Percentiles rank a stretch among this genome's conserved stretches.
Evolutionary conservation across 257 asterid genomes (phyloP).

Genomic region (Galeopsis tetrahit): DNA sequence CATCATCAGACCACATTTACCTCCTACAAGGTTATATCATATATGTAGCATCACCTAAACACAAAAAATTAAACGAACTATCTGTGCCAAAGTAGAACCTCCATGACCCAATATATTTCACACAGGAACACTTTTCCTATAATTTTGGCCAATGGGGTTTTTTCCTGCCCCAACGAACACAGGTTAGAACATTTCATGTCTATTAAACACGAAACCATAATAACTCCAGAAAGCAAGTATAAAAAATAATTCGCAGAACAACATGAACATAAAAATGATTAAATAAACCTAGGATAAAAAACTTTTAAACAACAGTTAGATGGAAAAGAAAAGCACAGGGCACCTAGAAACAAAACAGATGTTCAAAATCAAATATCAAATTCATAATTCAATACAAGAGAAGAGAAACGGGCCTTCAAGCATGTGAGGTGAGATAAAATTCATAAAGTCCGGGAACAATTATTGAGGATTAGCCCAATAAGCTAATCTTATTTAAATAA

Average conservation of each 20-base stretch:
- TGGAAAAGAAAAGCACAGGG: background rate
- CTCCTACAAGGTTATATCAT: constrained; percentile 10
- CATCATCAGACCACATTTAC: constrained; percentile 28
- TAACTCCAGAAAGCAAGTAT: background rate
- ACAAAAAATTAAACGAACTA: constrained; percentile 18
- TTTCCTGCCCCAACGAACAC: constrained; percentile 5
- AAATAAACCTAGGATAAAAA: background rate
- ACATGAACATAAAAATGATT: background rate
- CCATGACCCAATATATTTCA: constrained; percentile 19
- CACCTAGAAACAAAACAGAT: background rate
- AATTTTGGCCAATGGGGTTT: constrained; percentile 15
- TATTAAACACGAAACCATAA: constrained; percentile 17
- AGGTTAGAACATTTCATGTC: constrained; percentile 26
- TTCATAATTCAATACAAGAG: background rate
- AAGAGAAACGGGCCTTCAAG: too few relatives aligned
- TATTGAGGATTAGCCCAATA: too few relatives aligned
- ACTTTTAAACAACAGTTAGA: background rate
- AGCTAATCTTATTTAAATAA: too few relatives aligned
- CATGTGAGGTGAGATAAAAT: too few relatives aligned
- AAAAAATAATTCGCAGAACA: background rate
- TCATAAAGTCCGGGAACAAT: too few relatives aligned
- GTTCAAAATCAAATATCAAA: background rate
- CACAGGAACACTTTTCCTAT: constrained; percentile 21
- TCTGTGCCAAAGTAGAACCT: constrained; percentile 12
- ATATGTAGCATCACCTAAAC: constrained; percentile 27